Evolutionary conservation across 495 filamentous ascomycete genomes (phyloP).

Genomic region (Entonaema liquescens): DNA sequence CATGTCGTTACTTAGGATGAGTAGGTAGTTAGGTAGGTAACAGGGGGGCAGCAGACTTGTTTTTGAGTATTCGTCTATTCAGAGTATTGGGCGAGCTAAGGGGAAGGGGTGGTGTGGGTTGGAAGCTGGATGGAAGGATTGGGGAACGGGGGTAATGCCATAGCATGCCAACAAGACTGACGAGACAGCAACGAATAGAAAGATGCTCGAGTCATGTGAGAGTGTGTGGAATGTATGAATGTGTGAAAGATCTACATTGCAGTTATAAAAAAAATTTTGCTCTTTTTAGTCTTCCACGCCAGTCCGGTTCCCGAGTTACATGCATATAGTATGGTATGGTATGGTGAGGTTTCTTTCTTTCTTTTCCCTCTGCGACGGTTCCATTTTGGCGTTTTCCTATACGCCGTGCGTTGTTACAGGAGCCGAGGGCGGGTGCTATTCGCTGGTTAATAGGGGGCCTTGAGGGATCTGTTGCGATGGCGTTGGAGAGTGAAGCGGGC

Average conservation of each 20-base stretch:
- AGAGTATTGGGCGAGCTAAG: not conserved
- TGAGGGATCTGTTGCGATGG: not conserved
- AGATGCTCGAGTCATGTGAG: conserved; percentile 3
- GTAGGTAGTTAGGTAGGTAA: conserved; percentile 4
- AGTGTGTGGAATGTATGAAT: not conserved
- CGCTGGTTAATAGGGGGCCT: conserved; percentile 1
- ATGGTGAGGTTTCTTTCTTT: not conserved
- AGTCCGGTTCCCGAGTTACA: conserved; percentile 12
- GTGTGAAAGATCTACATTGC: conserved; percentile 19
- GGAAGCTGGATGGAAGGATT: conserved; percentile 3
- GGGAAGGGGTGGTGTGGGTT: not conserved
- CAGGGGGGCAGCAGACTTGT: not conserved
- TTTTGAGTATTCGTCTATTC: not conserved
- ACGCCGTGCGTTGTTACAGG: conserved; percentile 2
- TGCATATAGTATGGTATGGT: not conserved
- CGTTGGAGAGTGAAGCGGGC: not conserved
- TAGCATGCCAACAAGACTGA: not conserved
- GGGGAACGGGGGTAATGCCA: not conserved
- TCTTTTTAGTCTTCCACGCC: conserved; percentile 1
- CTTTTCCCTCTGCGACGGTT: not conserved
- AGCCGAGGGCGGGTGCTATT: not conserved
- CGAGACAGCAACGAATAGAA: not conserved
- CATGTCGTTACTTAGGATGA: no score
- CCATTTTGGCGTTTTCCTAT: not conserved
- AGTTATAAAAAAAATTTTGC: no score